Conservation (phyloP, 305 asterid species). For the Solanum hybrid region DNA sequence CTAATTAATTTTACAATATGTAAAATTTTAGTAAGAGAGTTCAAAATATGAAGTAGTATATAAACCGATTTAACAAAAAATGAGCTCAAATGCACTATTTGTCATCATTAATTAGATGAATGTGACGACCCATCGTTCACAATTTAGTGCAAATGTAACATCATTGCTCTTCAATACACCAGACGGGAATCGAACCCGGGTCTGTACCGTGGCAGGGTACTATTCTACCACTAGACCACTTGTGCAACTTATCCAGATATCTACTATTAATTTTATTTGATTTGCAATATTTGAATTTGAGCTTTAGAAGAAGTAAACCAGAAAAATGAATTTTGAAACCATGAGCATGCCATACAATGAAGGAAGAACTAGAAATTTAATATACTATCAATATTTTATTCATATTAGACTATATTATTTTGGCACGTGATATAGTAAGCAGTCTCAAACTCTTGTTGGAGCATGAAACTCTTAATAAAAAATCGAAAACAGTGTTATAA, state of each 20-base stretch:
- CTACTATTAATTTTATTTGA: not conserved
- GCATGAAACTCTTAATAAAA: not conserved
- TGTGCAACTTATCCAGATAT: not conserved
- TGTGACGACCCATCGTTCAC: not conserved
- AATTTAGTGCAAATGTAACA: not conserved
- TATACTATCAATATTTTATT: not conserved
- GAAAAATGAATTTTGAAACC: not conserved
- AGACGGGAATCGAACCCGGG: slow-evolving; percentile 45
- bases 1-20: no score
- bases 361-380: not conserved
- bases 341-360: not conserved
- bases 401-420: not conserved
- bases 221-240: slow-evolving; percentile 53
- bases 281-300: no score
- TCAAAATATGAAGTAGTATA: no score
- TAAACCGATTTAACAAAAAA: not conserved
- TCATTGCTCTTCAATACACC: slow-evolving; percentile 6
- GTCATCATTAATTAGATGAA: not conserved
- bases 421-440: not conserved
- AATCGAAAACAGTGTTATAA: no score
- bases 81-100: not conserved
- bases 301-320: not conserved
- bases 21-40: not conserved
- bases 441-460: not conserved
- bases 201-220: slow-evolving; percentile 46